phyloP scores from a whole-genome alignment of 2,329 filamentous ascomycete genomes.

The Teratosphaeria epicoccoides region DNA sequence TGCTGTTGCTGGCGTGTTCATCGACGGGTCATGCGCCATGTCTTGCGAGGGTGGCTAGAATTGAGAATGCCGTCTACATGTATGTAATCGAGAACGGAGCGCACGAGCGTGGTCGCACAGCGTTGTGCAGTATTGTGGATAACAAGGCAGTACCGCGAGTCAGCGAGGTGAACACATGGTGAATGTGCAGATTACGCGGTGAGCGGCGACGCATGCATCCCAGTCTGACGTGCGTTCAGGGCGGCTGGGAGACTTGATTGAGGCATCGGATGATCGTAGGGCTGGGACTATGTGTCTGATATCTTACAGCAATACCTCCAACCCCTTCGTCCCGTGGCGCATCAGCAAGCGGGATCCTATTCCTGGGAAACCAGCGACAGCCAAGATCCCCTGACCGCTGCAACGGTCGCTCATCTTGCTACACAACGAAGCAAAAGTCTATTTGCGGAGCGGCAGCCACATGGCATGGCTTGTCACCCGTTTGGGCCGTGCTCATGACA shows the following conservation, averaged over 20 bases:
- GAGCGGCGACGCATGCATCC: not conserved
- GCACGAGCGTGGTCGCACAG: not conserved
- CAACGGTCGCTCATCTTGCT: not conserved
- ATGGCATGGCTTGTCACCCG: not conserved
- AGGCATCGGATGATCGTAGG: not conserved
- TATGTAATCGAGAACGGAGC: not conserved
- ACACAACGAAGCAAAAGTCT: not conserved
- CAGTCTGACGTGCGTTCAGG: not conserved
- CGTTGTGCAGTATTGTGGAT: not conserved
- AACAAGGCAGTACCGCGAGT: not conserved
- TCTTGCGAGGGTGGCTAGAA: not conserved
- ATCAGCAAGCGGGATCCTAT: not conserved
- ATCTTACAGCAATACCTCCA: not conserved
- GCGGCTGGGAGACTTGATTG: not conserved
- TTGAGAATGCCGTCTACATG: not conserved
- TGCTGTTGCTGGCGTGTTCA: too few relatives aligned
- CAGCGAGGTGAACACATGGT: not conserved
- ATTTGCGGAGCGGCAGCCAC: not conserved
- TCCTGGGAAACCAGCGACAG: not conserved
- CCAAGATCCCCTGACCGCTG: not conserved
- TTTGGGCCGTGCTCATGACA: not conserved
- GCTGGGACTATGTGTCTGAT: not conserved
- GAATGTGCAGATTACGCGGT: not conserved
- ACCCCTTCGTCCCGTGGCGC: not conserved
- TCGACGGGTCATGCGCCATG: too few relatives aligned